Conservation (phyloP, 2,329 filamentous ascomycete genomes). For the Calonectria montana region DNA sequence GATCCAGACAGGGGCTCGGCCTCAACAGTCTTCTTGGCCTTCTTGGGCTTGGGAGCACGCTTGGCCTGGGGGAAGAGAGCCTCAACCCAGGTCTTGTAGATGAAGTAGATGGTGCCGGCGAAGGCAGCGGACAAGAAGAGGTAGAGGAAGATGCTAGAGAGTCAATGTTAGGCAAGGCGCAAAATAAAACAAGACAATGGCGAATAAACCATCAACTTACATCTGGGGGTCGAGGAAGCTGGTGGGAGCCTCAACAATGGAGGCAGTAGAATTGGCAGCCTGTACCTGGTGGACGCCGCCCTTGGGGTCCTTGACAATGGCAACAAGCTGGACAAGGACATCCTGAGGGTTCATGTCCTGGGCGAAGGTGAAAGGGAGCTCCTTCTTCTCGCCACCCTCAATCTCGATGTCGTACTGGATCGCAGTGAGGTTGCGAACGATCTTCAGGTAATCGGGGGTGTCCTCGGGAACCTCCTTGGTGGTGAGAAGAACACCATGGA, state of each 20-base stretch:
- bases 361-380: conserved; percentile 84
- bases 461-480: conserved; percentile 63
- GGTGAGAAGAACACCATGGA: conserved; percentile 79
- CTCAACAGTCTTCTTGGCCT: conserved; percentile 75
- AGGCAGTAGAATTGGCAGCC: conserved; percentile 85
- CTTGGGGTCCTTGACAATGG: conserved; percentile 76
- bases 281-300: conserved; percentile 80
- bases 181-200: not conserved
- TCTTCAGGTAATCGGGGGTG: conserved; percentile 59
- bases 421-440: conserved; percentile 87
- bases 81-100: conserved; percentile 98
- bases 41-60: conserved; percentile 70
- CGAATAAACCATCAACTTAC: conserved; percentile 64
- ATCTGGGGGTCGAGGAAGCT: conserved; percentile 96
- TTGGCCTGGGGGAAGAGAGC: conserved; percentile 94
- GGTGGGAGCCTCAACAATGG: conserved; percentile 88
- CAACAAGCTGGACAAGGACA: conserved; percentile 79
- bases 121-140: conserved; percentile 86
- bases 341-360: conserved; percentile 96
- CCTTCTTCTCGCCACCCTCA: conserved; percentile 79
- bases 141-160: conserved; percentile 91
- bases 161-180: conserved; percentile 42
- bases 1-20: conserved; percentile 73
- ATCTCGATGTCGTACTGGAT: conserved; percentile 80
- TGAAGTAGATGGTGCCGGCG: conserved; percentile 87